Conservation (phyloP, 2,329 filamentous ascomycete genomes). For the Colletotrichum costaricense region DNA sequence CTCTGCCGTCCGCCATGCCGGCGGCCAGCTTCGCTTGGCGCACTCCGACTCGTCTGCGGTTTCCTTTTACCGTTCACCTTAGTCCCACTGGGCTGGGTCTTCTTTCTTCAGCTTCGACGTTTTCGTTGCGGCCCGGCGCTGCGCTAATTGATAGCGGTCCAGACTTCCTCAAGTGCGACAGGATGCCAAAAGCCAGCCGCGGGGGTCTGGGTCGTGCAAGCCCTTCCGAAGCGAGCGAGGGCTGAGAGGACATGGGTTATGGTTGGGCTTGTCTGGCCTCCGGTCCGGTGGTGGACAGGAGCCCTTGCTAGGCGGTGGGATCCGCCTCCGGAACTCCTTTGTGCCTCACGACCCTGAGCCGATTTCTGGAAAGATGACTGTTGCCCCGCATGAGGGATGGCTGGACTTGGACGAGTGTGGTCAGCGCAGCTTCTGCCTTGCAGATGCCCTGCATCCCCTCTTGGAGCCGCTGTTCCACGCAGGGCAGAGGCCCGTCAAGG, state of each 20-base stretch:
- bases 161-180: neutral
- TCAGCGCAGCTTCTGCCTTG: neutral
- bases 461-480: neutral
- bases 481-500: constrained; percentile 15
- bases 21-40: neutral
- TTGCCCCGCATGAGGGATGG: neutral
- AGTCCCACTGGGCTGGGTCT: constrained; percentile 6
- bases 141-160: constrained; percentile 2
- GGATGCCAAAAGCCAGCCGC: neutral
- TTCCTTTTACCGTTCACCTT: constrained; percentile 16
- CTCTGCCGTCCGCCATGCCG: constrained; percentile 5
- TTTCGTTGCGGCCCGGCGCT: constrained; percentile 18
- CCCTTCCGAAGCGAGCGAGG: constrained; percentile 11
- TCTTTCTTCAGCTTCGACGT: constrained; percentile 26
- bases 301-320: neutral
- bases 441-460: constrained; percentile 2
- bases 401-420: neutral
- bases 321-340: constrained; percentile 22
- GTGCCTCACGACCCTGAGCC: neutral
- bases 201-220: neutral
- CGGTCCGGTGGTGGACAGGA: constrained; percentile 6
- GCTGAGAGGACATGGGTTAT: neutral
- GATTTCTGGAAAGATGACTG: neutral
- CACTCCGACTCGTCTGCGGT: neutral
- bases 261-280: neutral